Conservation (phyloP, 768 basidiomycete genomes). For the Tricholoma hemisulphureum region DNA sequence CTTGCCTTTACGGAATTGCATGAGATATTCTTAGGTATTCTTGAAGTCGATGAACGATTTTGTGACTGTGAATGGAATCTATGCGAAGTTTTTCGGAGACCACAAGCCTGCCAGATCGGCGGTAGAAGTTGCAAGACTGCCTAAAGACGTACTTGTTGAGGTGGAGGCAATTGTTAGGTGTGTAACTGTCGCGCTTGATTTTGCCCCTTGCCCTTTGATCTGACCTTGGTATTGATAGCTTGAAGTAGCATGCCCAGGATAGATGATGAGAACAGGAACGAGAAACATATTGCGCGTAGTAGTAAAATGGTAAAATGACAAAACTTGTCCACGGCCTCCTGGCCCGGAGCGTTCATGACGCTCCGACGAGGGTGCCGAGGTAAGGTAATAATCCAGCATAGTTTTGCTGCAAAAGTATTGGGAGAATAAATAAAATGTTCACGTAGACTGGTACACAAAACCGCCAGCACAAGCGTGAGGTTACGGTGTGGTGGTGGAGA, state of each 20-base stretch:
- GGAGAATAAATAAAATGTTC: too few relatives aligned
- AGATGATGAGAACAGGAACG: constrained; percentile 12
- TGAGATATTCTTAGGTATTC: constrained; percentile 63
- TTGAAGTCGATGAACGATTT: constrained; percentile 94
- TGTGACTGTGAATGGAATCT: constrained; percentile 74
- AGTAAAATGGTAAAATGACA: background rate
- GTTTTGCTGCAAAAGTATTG: too few relatives aligned
- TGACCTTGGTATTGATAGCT: constrained; percentile 20
- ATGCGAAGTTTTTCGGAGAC: constrained; percentile 79
- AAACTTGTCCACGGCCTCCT: background rate
- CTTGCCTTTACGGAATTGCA: background rate
- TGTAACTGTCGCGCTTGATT: constrained; percentile 16
- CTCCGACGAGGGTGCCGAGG: too few relatives aligned
- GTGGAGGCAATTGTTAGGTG: constrained; percentile 86
- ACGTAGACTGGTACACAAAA: too few relatives aligned
- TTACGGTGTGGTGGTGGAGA: too few relatives aligned
- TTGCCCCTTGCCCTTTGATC: background rate
- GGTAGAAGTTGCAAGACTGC: constrained; percentile 86
- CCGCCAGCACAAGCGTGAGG: too few relatives aligned
- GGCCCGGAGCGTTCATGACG: too few relatives aligned
- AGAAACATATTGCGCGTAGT: constrained; percentile 19
- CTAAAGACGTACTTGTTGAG: constrained; percentile 90
- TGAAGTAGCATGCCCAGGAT: constrained; percentile 26
- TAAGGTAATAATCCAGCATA: too few relatives aligned
- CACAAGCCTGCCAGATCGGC: constrained; percentile 93